Evolutionary conservation across 1,139 yeast genomes (phyloP).

Genomic region (Protomyces gravidus): DNA sequence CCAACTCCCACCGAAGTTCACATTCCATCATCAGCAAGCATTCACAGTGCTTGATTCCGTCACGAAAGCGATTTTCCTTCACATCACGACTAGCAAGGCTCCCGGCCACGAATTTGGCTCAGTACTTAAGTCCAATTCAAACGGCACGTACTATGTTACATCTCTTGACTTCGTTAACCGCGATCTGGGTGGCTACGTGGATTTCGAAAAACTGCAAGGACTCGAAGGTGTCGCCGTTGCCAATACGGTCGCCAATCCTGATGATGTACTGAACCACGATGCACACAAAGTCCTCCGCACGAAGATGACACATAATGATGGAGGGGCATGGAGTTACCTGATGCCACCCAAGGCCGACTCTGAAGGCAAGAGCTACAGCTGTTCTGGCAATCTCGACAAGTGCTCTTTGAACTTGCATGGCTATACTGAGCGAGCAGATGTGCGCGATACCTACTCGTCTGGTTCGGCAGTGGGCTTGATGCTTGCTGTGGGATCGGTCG

Average conservation of each 20-base stretch:
- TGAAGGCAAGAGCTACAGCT: constrained; percentile 53
- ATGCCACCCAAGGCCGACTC: constrained; percentile 60
- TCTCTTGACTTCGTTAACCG: constrained; percentile 74
- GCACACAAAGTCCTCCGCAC: constrained; percentile 59
- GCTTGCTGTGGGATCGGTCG: constrained; percentile 88
- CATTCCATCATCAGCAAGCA: constrained; percentile 64
- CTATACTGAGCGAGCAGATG: constrained; percentile 78
- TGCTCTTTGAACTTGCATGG: constrained; percentile 89
- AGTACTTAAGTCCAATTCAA: constrained; percentile 85
- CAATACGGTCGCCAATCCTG: constrained; percentile 60
- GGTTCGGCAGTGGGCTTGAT: constrained; percentile 83
- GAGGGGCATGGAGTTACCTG: constrained; percentile 75
- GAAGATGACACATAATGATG: constrained; percentile 82
- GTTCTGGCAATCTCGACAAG: constrained; percentile 48
- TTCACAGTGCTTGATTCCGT: constrained; percentile 78
- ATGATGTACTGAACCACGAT: constrained; percentile 43
- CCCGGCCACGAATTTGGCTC: constrained; percentile 65
- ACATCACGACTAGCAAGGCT: constrained; percentile 62
- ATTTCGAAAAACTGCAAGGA: constrained; percentile 78
- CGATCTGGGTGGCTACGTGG: constrained; percentile 69
- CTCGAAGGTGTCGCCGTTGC: constrained; percentile 82
- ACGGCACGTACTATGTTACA: constrained; percentile 85
- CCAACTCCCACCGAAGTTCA: constrained; percentile 65
- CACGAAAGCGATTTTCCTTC: constrained; percentile 72
- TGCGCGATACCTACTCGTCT: constrained; percentile 80